Evolutionary conservation across 495 filamentous ascomycete species (phyloP), one percentile per base, ranked within the genome.

Genomic region (Penicillium parvum): DNA sequence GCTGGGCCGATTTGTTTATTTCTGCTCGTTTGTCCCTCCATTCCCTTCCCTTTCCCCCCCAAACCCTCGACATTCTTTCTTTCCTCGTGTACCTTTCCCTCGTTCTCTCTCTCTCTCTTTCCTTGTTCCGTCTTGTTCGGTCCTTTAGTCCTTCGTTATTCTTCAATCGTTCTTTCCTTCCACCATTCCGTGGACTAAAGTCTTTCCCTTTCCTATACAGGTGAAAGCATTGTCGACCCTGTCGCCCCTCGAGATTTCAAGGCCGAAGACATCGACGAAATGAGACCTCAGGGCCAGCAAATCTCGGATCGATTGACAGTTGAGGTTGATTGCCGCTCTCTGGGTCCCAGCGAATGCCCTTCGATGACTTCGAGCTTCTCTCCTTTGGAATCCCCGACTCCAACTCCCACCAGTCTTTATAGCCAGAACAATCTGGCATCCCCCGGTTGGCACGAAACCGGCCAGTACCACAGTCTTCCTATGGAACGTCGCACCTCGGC

Each of bases 281-380:
- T 73, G 67, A 63, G 66, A 65, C 34, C 60, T 21, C 65, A 69
- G 49, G 55, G 56, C 34, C 65, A 58, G 33, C 54, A 61, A 29
- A 61, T 68, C 32, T 61, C 64, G 14, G 68, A 70, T 52, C 61
- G 63, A 40, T 51, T 72, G 19, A 68, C 69, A 27, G 61, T 72
- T 32, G 69, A 73, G 48, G 55, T 73, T 38, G 68, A 73, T 28
- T 68, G 68, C 41, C 61, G 58, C 26, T 65, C 67, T 20, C 42
- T 71, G 54, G 65, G 67, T 40, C 61, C 68, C 18, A 71, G 59
- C 58, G 66, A 67, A 41, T 73, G 67, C 52, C 67, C 65, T n/a
- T 71, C 67, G 14, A 71, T 69, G 65, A 63, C 53, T 32, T 68
- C 67, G 7, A 70, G 64, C 45, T 73, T 69, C 47, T 73, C 68